Conservation (phyloP, 78 protist genomes). For the Polysphondylium violaceum region DNA sequence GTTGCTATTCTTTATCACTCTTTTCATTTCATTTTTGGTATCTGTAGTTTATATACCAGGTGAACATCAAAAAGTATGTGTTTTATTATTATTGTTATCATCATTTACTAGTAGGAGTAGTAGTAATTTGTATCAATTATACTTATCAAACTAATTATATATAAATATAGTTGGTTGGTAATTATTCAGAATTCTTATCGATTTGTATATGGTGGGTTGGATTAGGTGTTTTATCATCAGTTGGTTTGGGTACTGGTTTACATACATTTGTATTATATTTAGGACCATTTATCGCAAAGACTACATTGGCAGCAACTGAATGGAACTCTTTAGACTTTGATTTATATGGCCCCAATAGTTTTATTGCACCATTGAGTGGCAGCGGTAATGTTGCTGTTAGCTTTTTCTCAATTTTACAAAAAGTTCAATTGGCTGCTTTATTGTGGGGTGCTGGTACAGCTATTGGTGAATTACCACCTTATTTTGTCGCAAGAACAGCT, state of each 20-base stretch:
- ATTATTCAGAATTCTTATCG: constrained; percentile 51
- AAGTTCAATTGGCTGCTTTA: constrained; percentile 72
- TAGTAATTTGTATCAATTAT: neutral
- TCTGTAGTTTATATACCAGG: constrained; percentile 49
- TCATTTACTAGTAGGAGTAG: neutral
- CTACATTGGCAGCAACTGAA: constrained; percentile 84
- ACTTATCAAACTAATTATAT: neutral
- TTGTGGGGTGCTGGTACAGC: constrained; percentile 95
- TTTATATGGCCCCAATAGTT: constrained; percentile 58
- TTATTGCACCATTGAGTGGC: constrained; percentile 35
- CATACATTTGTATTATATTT: constrained; percentile 86
- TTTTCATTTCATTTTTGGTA: neutral
- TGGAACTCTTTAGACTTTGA: constrained; percentile 72
- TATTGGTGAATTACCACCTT: constrained; percentile 94
- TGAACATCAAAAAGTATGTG: constrained; percentile 48
- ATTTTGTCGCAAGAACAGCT: constrained; percentile 85
- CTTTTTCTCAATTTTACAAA: constrained; percentile 47
- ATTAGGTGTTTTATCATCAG: constrained; percentile 63
- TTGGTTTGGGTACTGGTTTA: constrained; percentile 84
- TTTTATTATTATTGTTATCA: neutral
- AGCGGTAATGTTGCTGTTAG: constrained; percentile 8
- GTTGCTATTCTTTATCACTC: constrained; percentile 23
- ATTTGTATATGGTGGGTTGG: constrained; percentile 80
- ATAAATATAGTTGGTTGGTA: neutral
- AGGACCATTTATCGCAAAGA: constrained; percentile 88